These are phyloP conservation scores for Cornus controversa DNA, from an alignment of 148 eudicot genomes.

Conservation along the genomic window DNA sequence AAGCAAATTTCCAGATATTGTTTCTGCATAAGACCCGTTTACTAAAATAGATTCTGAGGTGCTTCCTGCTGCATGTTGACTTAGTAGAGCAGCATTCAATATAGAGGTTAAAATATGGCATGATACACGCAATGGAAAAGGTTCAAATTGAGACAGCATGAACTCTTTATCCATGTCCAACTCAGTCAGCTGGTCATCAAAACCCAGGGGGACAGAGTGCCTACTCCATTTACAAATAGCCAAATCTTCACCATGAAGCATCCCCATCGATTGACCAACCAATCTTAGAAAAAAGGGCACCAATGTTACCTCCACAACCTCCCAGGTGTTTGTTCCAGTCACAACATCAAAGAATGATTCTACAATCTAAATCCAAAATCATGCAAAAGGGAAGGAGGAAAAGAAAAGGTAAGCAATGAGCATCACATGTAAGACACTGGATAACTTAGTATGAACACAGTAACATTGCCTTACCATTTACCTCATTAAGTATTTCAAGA, in stretches of 20 bases:
- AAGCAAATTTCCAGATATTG: slow-evolving; percentile 54
- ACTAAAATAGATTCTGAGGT: slow-evolving; percentile 22
- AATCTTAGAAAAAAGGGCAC: slow-evolving; percentile 67
- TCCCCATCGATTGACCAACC: slow-evolving; percentile 62
- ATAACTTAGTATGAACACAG: slow-evolving; percentile 1
- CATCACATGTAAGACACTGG: not conserved
- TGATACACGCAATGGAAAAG: slow-evolving; percentile 51
- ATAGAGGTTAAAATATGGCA: slow-evolving; percentile 64
- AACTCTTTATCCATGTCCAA: slow-evolving; percentile 11
- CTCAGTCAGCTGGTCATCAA: slow-evolving; percentile 21
- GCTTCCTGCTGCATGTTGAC: slow-evolving; percentile 28
- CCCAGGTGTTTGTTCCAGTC: slow-evolving; percentile 63
- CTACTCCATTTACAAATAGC: slow-evolving; percentile 49
- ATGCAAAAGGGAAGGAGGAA: slow-evolving; percentile 6
- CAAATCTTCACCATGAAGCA: slow-evolving; percentile 48
- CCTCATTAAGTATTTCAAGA: slow-evolving; percentile 64
- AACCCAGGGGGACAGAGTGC: slow-evolving; percentile 23
- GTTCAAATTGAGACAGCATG: slow-evolving; percentile 18
- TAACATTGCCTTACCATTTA: slow-evolving; percentile 18
- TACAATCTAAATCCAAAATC: slow-evolving; percentile 43
- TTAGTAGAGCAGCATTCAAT: slow-evolving; percentile 54
- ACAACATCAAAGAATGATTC: slow-evolving; percentile 65
- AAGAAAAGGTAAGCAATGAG: slow-evolving; percentile 7
- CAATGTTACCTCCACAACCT: slow-evolving; percentile 53
- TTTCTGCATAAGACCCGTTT: slow-evolving; percentile 24